Evolutionary conservation across 2,329 filamentous ascomycete genomes (phyloP).

Genomic region (Exophiala bonariae): DNA sequence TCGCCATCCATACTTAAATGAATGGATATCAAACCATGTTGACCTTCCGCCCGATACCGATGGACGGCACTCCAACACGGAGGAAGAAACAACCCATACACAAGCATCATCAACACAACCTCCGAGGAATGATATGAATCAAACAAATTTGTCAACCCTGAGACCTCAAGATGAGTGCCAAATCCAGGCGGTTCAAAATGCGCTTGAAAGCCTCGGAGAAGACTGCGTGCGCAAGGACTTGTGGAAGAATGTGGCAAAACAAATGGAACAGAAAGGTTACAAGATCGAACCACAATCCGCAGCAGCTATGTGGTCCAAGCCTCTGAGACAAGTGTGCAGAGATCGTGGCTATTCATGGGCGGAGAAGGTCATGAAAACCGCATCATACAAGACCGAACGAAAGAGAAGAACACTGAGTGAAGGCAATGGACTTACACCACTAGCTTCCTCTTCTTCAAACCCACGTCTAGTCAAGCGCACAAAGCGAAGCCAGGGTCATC

Average conservation of each 20-base stretch:
- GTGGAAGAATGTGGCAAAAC: background rate
- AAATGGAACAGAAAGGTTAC: background rate
- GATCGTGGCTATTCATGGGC: background rate
- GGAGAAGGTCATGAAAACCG: background rate
- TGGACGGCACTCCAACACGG: no score
- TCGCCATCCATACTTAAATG: no score
- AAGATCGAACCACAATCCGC: background rate
- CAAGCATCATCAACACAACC: no score
- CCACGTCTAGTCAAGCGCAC: no score
- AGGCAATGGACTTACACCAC: no score
- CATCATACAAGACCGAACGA: background rate
- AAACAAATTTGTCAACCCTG: no score
- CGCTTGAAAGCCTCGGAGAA: background rate
- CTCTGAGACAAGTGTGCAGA: background rate
- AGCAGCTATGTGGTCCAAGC: background rate
- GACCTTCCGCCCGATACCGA: no score
- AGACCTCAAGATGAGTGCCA: background rate
- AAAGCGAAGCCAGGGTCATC: no score
- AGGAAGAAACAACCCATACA: no score
- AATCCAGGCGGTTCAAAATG: background rate
- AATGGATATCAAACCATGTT: no score
- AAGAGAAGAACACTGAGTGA: background rate
- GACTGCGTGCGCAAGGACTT: background rate
- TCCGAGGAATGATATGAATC: no score
- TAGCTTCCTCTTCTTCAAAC: no score